Evolutionary conservation across 257 asterid genomes (phyloP), one percentile per base, ranked within the genome.

Genomic region (Gentiana dahurica): DNA sequence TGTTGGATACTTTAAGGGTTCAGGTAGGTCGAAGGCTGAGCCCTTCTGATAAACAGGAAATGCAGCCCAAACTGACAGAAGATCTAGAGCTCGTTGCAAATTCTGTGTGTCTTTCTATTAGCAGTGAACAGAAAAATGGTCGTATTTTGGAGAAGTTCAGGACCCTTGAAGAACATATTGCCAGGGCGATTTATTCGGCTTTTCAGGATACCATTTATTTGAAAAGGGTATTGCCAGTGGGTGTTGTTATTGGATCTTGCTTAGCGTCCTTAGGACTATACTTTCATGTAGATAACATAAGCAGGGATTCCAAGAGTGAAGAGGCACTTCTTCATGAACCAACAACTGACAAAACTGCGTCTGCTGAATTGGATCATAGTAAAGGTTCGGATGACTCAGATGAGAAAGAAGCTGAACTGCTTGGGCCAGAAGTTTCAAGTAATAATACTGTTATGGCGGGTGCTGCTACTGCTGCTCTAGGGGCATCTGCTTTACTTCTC

Each of bases 391-490:
- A 67, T 47, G 52, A 63, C 69, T 55, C 60, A 51, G 61, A 50
- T 72, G 61, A 60, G 51, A 73, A 73, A 55, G 56, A 63, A 63
- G 77, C 54, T 49, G 68, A 67, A 63, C 65, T 55, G 49, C 39
- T 45, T 59, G 79, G 63, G 68, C 71, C 69, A 41, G 72, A 71
- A 65, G 53, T 54, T 68, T 59, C 87, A 55, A 70, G 52, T 34
- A 69, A 67, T 39, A 71, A 73, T 8, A 37, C 64, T 43, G 77
- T 72, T 58, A 71, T 85, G 94, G 80, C 80, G 60, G 94, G 97
- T 71, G 94, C 95, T 61, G 87, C 87, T 60, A 77, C 98, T 49
- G 97, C 98, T 70, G 98, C 98, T 59, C 68, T 92, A 38, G 95
- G 98, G 49, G 95, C 98, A 66, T 88, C 98, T 56, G 97, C 94